phyloP scores from a whole-genome alignment of 139 green algal species.

The Asterochloris erici region DNA sequence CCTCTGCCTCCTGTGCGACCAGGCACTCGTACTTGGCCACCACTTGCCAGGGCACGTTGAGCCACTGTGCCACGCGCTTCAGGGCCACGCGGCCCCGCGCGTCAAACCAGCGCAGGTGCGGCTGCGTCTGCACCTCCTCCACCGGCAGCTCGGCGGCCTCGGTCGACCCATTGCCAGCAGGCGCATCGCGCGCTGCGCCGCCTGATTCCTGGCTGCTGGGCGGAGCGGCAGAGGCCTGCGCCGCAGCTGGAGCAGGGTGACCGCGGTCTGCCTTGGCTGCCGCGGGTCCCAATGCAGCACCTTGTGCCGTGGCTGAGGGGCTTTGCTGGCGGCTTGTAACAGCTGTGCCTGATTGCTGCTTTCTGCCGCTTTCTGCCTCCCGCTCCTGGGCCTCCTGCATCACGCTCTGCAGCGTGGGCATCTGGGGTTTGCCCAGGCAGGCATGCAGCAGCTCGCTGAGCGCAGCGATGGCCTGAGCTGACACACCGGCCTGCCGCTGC shows the following conservation, averaged over 20 bases:
- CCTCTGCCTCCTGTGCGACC: constrained; percentile 13
- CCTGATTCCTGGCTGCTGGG: not conserved
- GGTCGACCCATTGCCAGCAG: not conserved
- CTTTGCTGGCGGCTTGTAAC: not conserved
- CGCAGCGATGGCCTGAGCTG: constrained; percentile 8
- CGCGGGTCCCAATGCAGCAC: not conserved
- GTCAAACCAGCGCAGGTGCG: constrained; percentile 64
- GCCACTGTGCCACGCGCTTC: constrained; percentile 64
- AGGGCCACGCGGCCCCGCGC: constrained; percentile 62
- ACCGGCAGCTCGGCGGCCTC: not conserved
- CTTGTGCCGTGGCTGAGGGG: not conserved
- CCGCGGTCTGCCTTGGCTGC: not conserved
- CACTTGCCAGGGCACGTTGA: constrained; percentile 61
- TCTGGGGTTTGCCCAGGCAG: not conserved
- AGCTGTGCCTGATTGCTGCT: not conserved
- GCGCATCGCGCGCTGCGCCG: too few relatives aligned
- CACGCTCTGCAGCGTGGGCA: constrained; percentile 11
- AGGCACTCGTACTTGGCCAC: constrained; percentile 26
- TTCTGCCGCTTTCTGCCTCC: not conserved
- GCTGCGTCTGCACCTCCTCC: not conserved
- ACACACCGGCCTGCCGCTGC: not conserved
- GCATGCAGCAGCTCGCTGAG: constrained; percentile 15
- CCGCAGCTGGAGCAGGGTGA: not conserved
- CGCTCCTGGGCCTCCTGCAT: constrained; percentile 6
- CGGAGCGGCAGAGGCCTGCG: not conserved